Conservation (phyloP, 1,284 basidiomycete species). For the Amylostereum areolatum region DNA sequence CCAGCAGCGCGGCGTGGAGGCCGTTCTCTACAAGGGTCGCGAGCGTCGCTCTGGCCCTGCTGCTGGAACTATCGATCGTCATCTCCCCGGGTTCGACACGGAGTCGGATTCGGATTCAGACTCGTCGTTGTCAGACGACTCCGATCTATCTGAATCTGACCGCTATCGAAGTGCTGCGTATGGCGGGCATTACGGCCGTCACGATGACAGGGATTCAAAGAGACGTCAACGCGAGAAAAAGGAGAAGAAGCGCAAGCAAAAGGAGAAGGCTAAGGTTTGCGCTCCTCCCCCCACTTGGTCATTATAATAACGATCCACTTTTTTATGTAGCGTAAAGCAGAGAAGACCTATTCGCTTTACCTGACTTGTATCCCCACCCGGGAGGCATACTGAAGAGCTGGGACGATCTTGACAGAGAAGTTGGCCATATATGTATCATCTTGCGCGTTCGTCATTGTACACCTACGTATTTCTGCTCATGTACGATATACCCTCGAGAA, state of each 20-base stretch:
- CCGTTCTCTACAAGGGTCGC: conserved; percentile 69
- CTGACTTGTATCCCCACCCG: conserved; percentile 41
- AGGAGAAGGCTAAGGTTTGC: no score
- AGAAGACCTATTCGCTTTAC: conserved; percentile 57
- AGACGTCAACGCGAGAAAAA: conserved; percentile 45
- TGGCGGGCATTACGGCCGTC: conserved; percentile 28
- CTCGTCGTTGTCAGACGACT: conserved; percentile 27
- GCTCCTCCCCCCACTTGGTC: no score
- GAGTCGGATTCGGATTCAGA: conserved; percentile 34
- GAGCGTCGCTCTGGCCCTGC: conserved; percentile 63
- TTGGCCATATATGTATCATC: no score
- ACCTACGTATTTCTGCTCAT: no score
- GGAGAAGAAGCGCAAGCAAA: conserved; percentile 53
- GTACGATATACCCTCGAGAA: no score
- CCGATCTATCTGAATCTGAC: conserved; percentile 24
- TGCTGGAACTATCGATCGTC: conserved; percentile 46
- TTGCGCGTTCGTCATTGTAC: no score
- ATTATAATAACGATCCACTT: no score
- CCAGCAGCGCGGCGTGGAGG: conserved; percentile 60
- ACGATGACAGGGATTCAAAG: conserved; percentile 35
- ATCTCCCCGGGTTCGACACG: conserved; percentile 42
- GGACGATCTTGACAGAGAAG: no score
- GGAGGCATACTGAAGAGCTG: no score
- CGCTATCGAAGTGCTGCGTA: conserved; percentile 32
- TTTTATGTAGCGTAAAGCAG: no score